A percentile compares a stretch with the other conserved stretches of the same genome.
Evolutionary conservation across 2,329 filamentous ascomycete species (phyloP).

Genomic region (Fusarium pseudoanthophilum): DNA sequence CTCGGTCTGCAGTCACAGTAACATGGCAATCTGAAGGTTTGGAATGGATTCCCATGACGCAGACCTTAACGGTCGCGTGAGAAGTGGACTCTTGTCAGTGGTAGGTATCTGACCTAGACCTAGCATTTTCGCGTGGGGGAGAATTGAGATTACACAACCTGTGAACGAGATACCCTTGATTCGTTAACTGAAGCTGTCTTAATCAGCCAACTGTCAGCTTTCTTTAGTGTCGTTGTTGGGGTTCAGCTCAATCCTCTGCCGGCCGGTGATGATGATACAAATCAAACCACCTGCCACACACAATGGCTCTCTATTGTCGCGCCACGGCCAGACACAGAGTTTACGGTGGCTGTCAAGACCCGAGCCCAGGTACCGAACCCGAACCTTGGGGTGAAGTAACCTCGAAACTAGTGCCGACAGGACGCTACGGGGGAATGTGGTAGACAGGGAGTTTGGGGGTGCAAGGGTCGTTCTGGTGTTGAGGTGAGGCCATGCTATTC

Average conservation of each 20-base stretch:
- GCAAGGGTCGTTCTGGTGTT: conserved; percentile 32
- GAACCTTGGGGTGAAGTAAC: conserved; percentile 10
- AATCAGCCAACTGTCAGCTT: background rate
- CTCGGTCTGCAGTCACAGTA: background rate
- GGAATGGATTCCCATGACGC: conserved; percentile 3
- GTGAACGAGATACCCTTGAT: conserved; percentile 32
- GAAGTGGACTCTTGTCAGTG: conserved; percentile 1
- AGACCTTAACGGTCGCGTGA: conserved; percentile 11
- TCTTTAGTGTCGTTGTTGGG: background rate
- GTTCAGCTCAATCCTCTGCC: conserved; percentile 5
- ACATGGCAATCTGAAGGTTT: background rate
- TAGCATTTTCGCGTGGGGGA: background rate
- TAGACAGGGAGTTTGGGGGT: conserved; percentile 36
- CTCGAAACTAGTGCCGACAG: conserved; percentile 21
- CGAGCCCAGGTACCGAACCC: conserved; percentile 36
- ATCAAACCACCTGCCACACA: background rate
- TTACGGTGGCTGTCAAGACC: conserved; percentile 1
- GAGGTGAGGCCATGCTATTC: conserved; percentile 13
- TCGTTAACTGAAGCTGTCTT: conserved; percentile 8
- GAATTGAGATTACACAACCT: background rate
- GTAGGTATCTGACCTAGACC: conserved; percentile 8
- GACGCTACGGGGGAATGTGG: conserved; percentile 35
- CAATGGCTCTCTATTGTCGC: background rate
- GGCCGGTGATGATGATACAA: conserved; percentile 20
- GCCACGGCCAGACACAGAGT: background rate